Conservation (phyloP, 2,329 filamentous ascomycete genomes). For the Xylaria sp. region DNA sequence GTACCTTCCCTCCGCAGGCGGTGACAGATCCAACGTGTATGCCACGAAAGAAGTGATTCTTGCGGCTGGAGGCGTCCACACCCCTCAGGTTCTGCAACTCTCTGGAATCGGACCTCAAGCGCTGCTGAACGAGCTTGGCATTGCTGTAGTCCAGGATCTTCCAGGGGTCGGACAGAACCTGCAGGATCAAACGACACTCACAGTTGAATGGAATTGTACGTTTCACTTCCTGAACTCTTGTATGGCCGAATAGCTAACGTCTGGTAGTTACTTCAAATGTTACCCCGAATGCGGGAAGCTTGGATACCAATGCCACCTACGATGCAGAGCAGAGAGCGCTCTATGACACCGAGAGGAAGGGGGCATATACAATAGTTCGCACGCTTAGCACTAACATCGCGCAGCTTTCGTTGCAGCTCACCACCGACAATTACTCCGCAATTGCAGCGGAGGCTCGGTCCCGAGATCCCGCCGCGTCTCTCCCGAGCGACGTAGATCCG, state of each 20-base stretch:
- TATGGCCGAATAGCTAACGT: slow-evolving; percentile 18
- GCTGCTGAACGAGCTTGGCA: slow-evolving; percentile 52
- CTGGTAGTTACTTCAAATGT: slow-evolving; percentile 40
- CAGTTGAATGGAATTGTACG: slow-evolving; percentile 40
- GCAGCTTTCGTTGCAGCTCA: slow-evolving; percentile 49
- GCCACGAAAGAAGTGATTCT: slow-evolving; percentile 57
- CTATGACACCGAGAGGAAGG: slow-evolving; percentile 43
- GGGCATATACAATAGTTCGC: slow-evolving; percentile 36
- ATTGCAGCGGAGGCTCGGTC: slow-evolving; percentile 45
- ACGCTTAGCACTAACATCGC: slow-evolving; percentile 35
- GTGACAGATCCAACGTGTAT: slow-evolving; percentile 56
- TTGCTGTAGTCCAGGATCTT: slow-evolving; percentile 57
- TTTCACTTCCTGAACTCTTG: not conserved
- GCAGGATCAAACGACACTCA: slow-evolving; percentile 51
- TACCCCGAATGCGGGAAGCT: slow-evolving; percentile 45
- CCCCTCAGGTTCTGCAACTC: slow-evolving; percentile 59
- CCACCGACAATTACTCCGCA: slow-evolving; percentile 46
- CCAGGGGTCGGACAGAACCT: slow-evolving; percentile 62
- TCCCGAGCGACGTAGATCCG: slow-evolving; percentile 50
- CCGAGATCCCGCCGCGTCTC: slow-evolving; percentile 51
- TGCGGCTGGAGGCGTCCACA: slow-evolving; percentile 55
- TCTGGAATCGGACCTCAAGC: slow-evolving; percentile 60
- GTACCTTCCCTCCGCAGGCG: slow-evolving; percentile 55
- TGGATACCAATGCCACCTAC: slow-evolving; percentile 51
- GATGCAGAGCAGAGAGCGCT: slow-evolving; percentile 48